These are phyloP conservation scores for Didymella exigua DNA, from an alignment of 2,329 filamentous ascomycete species.

Conservation along the genomic window DNA sequence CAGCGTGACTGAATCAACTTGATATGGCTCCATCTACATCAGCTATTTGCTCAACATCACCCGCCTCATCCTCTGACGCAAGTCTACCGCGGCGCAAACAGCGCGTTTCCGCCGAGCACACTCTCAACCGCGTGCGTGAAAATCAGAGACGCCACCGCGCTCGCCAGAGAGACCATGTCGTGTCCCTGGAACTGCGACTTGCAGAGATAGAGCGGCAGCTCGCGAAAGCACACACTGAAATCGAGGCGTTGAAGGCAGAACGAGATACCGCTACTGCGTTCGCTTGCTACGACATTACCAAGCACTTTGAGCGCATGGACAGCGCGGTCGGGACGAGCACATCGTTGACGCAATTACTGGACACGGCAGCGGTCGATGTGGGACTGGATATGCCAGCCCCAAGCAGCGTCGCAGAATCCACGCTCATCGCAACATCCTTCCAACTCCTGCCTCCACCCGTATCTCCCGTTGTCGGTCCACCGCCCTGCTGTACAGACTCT, in stretches of 20 bases:
- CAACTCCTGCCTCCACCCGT: background rate
- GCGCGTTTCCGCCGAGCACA: slow-evolving; percentile 44
- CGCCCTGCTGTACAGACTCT: slow-evolving; percentile 35
- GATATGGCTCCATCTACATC: slow-evolving; percentile 5
- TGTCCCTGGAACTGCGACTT: slow-evolving; percentile 47
- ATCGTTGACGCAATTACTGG: background rate
- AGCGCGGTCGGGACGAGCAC: background rate
- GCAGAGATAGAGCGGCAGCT: slow-evolving; percentile 37
- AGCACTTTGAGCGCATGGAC: slow-evolving; percentile 5
- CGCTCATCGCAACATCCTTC: background rate
- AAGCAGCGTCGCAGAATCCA: background rate
- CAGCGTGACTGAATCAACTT: background rate
- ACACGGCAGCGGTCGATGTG: background rate
- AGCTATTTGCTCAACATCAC: slow-evolving; percentile 13
- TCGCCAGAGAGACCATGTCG: slow-evolving; percentile 50
- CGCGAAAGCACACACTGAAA: slow-evolving; percentile 33
- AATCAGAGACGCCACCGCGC: slow-evolving; percentile 60
- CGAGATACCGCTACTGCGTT: slow-evolving; percentile 18
- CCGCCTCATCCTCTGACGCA: background rate
- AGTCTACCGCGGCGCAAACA: slow-evolving; percentile 19
- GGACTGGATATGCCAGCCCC: background rate
- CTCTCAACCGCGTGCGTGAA: slow-evolving; percentile 54
- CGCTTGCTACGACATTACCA: slow-evolving; percentile 11
- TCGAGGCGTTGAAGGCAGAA: slow-evolving; percentile 30
- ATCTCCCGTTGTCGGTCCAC: slow-evolving; percentile 18